Conservation (phyloP, 495 filamentous ascomycete species). For the Aspergillus sclerotiicarbonarius region DNA sequence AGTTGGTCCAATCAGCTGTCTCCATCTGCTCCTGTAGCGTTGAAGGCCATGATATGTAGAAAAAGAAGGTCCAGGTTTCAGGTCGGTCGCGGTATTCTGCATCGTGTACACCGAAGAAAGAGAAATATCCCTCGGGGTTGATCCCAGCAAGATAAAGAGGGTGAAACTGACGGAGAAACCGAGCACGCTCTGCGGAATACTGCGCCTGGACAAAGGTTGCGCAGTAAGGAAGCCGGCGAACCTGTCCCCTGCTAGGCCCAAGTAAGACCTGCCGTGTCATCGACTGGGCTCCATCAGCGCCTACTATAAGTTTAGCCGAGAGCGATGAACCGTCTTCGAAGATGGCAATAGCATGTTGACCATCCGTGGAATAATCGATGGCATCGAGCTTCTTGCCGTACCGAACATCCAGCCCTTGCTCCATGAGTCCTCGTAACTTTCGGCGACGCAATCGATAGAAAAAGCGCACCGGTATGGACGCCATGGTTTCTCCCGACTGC, state of each 20-base stretch:
- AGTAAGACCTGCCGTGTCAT: constrained; percentile 38
- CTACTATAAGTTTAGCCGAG: constrained; percentile 33
- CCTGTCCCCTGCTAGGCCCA: constrained; percentile 26
- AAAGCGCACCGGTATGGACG: constrained; percentile 29
- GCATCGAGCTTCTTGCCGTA: constrained; percentile 8
- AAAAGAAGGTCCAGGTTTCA: constrained; percentile 44
- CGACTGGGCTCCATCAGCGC: constrained; percentile 48
- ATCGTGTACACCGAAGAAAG: constrained; percentile 35
- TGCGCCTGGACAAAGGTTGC: constrained; percentile 33
- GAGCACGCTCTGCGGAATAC: constrained; percentile 33
- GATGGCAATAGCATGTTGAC: constrained; percentile 19
- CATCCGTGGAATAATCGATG: constrained; percentile 14
- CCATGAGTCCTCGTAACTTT: constrained; percentile 38
- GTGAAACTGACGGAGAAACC: constrained; percentile 29
- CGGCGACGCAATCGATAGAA: constrained; percentile 47
- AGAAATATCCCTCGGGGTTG: constrained; percentile 18
- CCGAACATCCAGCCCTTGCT: constrained; percentile 38
- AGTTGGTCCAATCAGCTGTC: constrained; percentile 19
- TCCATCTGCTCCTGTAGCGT: constrained; percentile 29
- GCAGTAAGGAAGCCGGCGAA: constrained; percentile 27
- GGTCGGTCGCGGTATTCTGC: constrained; percentile 36
- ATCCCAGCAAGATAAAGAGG: constrained; percentile 23
- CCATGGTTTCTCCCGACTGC: constrained; percentile 45
- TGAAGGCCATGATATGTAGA: constrained; percentile 32
- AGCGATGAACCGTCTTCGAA: constrained; percentile 22